Percentiles rank a stretch among this genome's conserved stretches.
Conservation (phyloP, 176 grass and related monocot genomes). For the Microstegium vimineum region DNA sequence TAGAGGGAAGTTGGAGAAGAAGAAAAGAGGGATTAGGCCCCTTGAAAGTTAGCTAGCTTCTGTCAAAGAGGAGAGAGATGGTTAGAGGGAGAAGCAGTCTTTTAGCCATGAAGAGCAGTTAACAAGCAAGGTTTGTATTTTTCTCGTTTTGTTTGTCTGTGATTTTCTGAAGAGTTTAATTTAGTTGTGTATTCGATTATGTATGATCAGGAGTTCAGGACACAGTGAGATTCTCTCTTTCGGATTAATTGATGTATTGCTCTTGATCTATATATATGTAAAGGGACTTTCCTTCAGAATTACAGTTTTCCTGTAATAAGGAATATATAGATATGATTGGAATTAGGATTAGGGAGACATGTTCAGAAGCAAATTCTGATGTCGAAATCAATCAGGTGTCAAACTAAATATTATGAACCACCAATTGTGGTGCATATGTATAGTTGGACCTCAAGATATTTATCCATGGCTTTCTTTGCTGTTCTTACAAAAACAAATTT, state of each 20-base stretch:
- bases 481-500: not conserved
- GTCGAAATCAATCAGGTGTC: conserved; percentile 25
- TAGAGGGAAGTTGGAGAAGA: conserved; percentile 5
- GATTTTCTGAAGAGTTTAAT: conserved; percentile 11
- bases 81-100: conserved; percentile 29
- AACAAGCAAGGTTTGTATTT: conserved; percentile 26
- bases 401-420: conserved; percentile 23
- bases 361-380: not conserved
- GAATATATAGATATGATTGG: not conserved
- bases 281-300: not conserved
- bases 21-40: not conserved
- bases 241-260: not conserved
- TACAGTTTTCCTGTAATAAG: not conserved
- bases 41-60: conserved; percentile 17
- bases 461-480: not conserved
- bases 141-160: not conserved
- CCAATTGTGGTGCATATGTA: not conserved
- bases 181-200: not conserved
- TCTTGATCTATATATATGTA: conserved; percentile 6
- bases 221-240: not conserved
- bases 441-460: not conserved
- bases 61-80: conserved; percentile 35
- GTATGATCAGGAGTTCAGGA: not conserved
- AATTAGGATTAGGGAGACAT: conserved; percentile 1
- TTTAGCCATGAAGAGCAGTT: conserved; percentile 8